These are phyloP conservation scores for Phytopythium aichiense DNA, from an alignment of 352 stramenopile genomes.

Conservation along the genomic window DNA sequence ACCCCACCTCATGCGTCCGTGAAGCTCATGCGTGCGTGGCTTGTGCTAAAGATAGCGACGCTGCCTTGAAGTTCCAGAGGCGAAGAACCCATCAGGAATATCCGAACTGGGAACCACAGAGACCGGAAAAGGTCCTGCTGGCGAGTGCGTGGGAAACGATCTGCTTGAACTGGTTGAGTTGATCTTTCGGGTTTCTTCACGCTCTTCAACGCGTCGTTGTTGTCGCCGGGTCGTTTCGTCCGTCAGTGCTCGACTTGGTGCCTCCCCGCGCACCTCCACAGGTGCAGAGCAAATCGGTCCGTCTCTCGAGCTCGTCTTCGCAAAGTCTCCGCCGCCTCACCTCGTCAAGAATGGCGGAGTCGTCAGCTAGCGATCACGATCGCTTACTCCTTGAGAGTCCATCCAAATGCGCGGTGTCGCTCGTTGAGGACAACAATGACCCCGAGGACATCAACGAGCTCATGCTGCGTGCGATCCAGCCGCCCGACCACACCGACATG, in stretches of 20 bases:
- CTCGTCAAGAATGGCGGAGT: not conserved
- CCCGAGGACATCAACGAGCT: conserved; percentile 15
- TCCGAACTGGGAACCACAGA: not conserved
- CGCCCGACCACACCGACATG: conserved; percentile 25
- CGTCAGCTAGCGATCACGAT: not conserved
- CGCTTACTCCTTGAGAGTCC: not conserved
- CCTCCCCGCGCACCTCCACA: not conserved
- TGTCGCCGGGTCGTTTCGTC: not conserved
- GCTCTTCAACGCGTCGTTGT: not conserved
- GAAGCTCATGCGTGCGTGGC: not conserved
- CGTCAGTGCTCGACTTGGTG: not conserved
- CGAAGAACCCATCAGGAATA: not conserved
- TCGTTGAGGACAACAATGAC: not conserved
- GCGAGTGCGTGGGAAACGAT: conserved; percentile 2
- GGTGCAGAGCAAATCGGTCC: not conserved
- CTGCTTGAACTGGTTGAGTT: conserved; percentile 5
- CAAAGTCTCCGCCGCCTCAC: not conserved
- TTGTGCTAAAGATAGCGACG: not conserved
- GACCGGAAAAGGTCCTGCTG: not conserved
- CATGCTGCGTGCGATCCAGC: conserved; percentile 26
- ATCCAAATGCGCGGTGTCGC: not conserved
- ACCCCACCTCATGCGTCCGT: not conserved
- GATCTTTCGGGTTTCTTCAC: not conserved
- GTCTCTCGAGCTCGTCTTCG: not conserved
- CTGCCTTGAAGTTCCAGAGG: not conserved